Evolutionary conservation across 306 rosid species (phyloP), one percentile per base, ranked within the genome.

Genomic region (Pyrus betulifolia): DNA sequence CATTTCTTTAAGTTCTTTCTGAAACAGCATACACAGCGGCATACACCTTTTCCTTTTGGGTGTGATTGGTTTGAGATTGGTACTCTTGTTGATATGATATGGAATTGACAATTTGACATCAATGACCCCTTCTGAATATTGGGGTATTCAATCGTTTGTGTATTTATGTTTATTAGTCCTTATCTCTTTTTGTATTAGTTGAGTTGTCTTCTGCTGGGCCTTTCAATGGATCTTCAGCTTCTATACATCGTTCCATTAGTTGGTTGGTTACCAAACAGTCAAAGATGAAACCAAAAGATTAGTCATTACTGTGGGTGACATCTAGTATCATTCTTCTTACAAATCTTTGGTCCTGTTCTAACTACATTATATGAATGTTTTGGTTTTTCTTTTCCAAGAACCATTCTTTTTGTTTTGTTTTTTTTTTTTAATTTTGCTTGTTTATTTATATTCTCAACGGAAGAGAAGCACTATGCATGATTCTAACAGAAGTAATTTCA

Each of bases 401-500:
- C 19, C 13, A 1, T 42, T 42, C 12, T 2, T 42, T 42, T 42
- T 52, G 14, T 59, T 75, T 19, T 38, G 40, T 13, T 13, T 12
- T 40, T 28, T 51, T 57, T 44, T 57, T 38, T 58, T 11, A 18
- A 51, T 76, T 60, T 55, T 44, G 66, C 44, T 27, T 63, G 46
- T 44, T 17, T 62, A 59, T 62, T 79, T 73, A n/a, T 13, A 13
- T 22, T 64, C 23, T 63, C 9, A 9, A 61, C 14, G 1, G 21
- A 7, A 31, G 42, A 44, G 63, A 67, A 46, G 21, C 71, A 58
- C n/a, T 35, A 54, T 74, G 49, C 54, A 59, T 54, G 72, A 61
- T 83, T 77, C 80, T 86, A 70, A 86, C 82, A 35, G 66, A 42
- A 17, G 59, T 76, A 35, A 38, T 83, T 62, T 74, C 76, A 55